A percentile compares a stretch with the other conserved stretches of the same genome.
Evolutionary conservation across 768 basidiomycete genomes (phyloP).

Genomic region (Multifurca ochricompacta): DNA sequence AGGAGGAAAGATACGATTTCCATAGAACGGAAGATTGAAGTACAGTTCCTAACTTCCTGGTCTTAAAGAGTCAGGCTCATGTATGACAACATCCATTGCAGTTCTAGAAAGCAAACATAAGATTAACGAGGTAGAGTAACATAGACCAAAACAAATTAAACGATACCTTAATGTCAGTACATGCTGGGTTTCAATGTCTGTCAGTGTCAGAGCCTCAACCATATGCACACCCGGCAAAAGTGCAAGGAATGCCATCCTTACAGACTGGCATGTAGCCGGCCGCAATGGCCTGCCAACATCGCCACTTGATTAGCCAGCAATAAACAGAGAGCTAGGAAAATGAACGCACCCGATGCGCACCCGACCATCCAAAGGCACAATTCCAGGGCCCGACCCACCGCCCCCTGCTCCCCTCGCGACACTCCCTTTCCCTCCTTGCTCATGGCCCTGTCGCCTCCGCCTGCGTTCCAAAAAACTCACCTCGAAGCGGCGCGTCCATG

Average conservation of each 20-base stretch:
- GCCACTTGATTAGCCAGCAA: not conserved
- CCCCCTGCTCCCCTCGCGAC: not conserved
- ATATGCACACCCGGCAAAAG: constrained; percentile 73
- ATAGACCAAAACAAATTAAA: not conserved
- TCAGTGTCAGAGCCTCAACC: constrained; percentile 62
- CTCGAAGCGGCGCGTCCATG: constrained; percentile 71
- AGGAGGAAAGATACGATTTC: too few species aligned
- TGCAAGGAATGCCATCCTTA: constrained; percentile 80
- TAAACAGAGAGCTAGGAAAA: constrained; percentile 2
- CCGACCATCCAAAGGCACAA: constrained; percentile 69
- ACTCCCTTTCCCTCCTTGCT: constrained; percentile 27
- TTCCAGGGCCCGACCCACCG: constrained; percentile 41
- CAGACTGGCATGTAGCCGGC: constrained; percentile 79
- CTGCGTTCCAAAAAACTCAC: constrained; percentile 56
- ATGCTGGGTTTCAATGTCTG: constrained; percentile 66
- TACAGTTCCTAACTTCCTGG: too few species aligned
- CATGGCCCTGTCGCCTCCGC: constrained; percentile 34
- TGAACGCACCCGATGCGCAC: constrained; percentile 67
- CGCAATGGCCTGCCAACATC: constrained; percentile 50
- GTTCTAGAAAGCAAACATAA: constrained; percentile 37
- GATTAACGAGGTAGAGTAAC: constrained; percentile 8
- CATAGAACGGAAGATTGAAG: too few species aligned
- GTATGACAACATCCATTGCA: constrained; percentile 44
- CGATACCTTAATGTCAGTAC: constrained; percentile 66
- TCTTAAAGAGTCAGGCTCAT: too few species aligned